Conservation (phyloP, 73 alveolate genomes). For the Paramecium biaurelia region DNA sequence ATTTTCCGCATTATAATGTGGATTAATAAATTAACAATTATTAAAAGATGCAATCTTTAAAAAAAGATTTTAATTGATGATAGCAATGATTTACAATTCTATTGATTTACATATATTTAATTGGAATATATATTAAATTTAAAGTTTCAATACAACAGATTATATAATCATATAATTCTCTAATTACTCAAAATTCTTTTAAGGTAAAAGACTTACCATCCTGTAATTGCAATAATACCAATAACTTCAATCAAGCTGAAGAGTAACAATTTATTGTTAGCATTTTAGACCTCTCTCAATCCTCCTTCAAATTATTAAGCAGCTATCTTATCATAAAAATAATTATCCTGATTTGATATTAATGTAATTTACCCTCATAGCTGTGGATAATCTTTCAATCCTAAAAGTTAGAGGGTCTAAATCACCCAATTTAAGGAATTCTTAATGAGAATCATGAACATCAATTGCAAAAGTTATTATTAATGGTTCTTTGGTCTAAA, state of each 20-base stretch:
- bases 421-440: neutral
- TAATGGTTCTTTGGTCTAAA: neutral
- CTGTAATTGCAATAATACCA: constrained; percentile 10
- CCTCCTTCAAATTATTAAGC: neutral
- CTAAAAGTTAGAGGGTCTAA: neutral
- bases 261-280: neutral
- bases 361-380: neutral
- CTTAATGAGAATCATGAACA: constrained; percentile 26
- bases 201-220: constrained; percentile 24
- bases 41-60: neutral
- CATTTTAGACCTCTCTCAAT: neutral
- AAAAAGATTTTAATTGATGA: neutral
- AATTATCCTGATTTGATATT: constrained; percentile 11
- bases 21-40: neutral
- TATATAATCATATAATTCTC: constrained; percentile 29
- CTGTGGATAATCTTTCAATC: neutral
- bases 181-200: constrained; percentile 21
- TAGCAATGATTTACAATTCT: neutral
- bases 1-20: neutral
- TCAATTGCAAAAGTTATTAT: constrained; percentile 32
- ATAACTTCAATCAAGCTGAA: neutral
- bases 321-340: constrained; percentile 11
- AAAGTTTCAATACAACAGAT: neutral
- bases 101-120: neutral
- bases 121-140: neutral